phyloP scores from a whole-genome alignment of 2,329 filamentous ascomycete species.

The Botrytis medusae region DNA sequence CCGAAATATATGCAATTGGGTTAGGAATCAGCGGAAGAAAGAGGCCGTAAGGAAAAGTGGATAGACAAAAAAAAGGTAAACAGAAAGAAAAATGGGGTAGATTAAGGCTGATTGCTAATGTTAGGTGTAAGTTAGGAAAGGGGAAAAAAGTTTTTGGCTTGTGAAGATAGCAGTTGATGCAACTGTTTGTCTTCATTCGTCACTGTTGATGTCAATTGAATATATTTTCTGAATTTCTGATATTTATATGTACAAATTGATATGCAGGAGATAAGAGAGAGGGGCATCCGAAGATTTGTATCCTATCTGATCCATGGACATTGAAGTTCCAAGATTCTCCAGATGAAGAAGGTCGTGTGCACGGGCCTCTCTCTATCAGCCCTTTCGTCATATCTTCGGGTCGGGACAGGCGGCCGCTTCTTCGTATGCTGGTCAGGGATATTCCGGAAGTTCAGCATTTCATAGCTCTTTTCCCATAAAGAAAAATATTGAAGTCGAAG shows the following conservation, averaged over 20 bases:
- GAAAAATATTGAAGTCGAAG: background rate
- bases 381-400: slow-evolving; percentile 8
- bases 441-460: background rate
- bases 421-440: background rate
- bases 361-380: background rate
- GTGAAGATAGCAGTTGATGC: slow-evolving; percentile 13
- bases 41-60: slow-evolving; percentile 11
- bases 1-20: slow-evolving; percentile 12
- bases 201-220: background rate
- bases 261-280: slow-evolving; percentile 1
- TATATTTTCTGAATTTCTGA: background rate
- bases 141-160: slow-evolving; percentile 2
- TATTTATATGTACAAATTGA: background rate
- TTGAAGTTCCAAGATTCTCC: slow-evolving; percentile 1
- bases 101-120: slow-evolving; percentile 11
- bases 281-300: background rate
- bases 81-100: slow-evolving; percentile 22
- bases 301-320: background rate
- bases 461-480: background rate
- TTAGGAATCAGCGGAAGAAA: background rate
- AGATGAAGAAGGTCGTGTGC: background rate
- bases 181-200: background rate
- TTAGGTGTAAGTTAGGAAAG: background rate
- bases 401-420: slow-evolving; percentile 8
- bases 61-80: slow-evolving; percentile 16